phyloP scores from a whole-genome alignment of 768 basidiomycete species.

The Tubosaeta sp. region DNA sequence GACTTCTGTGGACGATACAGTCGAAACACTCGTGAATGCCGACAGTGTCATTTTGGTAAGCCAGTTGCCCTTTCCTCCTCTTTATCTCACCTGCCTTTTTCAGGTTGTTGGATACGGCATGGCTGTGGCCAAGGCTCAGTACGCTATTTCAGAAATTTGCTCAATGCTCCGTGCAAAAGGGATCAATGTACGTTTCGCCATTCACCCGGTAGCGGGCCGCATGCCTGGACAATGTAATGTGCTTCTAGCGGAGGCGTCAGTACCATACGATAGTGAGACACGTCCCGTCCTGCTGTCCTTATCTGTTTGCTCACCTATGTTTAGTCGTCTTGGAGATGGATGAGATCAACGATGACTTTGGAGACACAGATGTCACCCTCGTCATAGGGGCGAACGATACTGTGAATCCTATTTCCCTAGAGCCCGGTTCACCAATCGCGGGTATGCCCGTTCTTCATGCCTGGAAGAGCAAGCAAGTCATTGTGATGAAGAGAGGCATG shows the following conservation, averaged over 20 bases:
- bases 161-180: slow-evolving; percentile 67
- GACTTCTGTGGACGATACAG: slow-evolving; percentile 76
- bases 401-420: slow-evolving; percentile 86
- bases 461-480: slow-evolving; percentile 90
- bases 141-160: slow-evolving; percentile 72
- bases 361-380: slow-evolving; percentile 83
- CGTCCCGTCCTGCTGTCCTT: neutral
- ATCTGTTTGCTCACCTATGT: neutral
- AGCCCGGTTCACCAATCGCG: slow-evolving; percentile 82
- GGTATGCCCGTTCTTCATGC: slow-evolving; percentile 92
- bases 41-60: slow-evolving; percentile 78
- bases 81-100: slow-evolving; percentile 5
- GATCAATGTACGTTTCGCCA: slow-evolving; percentile 79
- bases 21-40: slow-evolving; percentile 71
- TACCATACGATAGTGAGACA: slow-evolving; percentile 79
- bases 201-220: slow-evolving; percentile 87
- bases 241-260: slow-evolving; percentile 84
- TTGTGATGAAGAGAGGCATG: slow-evolving; percentile 92
- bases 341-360: slow-evolving; percentile 90
- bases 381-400: slow-evolving; percentile 93
- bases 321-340: slow-evolving; percentile 90
- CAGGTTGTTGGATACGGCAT: slow-evolving; percentile 86
- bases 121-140: slow-evolving; percentile 91
- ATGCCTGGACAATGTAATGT: slow-evolving; percentile 96
- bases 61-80: neutral